Base-by-base conservation (phyloP, 768 basidiomycete species). In the Rubroboletus pulcherrimus region DNA sequence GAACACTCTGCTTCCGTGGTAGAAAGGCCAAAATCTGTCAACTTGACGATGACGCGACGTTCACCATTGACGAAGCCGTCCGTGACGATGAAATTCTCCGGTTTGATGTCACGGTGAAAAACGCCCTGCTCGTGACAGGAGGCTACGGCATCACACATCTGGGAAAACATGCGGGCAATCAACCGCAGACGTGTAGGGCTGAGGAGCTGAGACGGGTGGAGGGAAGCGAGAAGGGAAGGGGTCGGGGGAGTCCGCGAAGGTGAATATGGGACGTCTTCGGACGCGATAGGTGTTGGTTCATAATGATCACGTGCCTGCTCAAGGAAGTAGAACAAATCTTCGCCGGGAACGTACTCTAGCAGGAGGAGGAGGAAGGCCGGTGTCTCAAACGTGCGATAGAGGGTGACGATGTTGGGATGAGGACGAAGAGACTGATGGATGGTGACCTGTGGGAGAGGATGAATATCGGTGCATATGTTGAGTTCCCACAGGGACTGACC, bases 101-200 rank as follows among this genome's bases (percentile, higher is more conserved):
- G 96, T 76, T 99, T 99, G 81, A 99, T 98, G 73, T 99, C 96
- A 57, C 96, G 85, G 70, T 99, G 96, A 68, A 87, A 93, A 58
- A 99, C 90, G 37, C 87, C 87, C 58, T 87, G 85, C 17, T 86
- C 86, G 69, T 99, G 96, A 74, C 96, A 98, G 7, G 89, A 85
- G 4, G 92, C 91, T 12, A 99, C 95, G 42, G 96, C 95, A 60
- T 95, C 92, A 69, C 96, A 98, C 96, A 99, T 99, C 75, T 98
- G 97, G 19, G 84, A 78, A 73, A 99, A 98, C 96, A 99, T 99
- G 69, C 91, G 88, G 4, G 94, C 86, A 66, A 99, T 93, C 62
- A 99, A 84, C 15, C 91, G 88, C 30, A 99, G 83, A 55, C 96
- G 89, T 39, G 87, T 89, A 53, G 85, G 83, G 29, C 91, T 91